A percentile compares a stretch with the other conserved stretches of the same genome.
Conservation (phyloP, 176 grass and related monocot species). For the Puccinellia tenuiflora region DNA sequence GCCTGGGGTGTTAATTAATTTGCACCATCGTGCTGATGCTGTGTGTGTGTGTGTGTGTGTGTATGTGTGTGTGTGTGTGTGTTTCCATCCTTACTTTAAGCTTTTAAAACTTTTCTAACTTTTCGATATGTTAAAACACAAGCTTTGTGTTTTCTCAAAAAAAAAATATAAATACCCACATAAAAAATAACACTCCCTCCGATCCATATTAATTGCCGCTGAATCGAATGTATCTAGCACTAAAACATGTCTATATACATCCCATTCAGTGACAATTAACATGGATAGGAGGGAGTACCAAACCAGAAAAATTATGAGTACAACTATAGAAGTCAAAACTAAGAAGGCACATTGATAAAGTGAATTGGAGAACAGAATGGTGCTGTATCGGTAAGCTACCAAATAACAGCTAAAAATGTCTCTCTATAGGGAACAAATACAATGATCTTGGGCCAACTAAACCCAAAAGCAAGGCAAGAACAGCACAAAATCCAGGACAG, state of each 20-base stretch:
- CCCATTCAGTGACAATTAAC: too few species aligned
- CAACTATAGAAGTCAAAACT: not conserved
- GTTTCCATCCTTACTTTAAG: not conserved
- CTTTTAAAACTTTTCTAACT: not conserved
- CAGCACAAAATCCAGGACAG: not conserved
- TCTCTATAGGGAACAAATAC: not conserved
- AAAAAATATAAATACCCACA: not conserved
- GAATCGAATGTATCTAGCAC: too few species aligned
- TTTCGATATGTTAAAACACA: not conserved
- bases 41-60: not conserved
- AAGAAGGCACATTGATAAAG: not conserved
- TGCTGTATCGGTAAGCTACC: not conserved
- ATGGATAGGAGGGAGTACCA: too few species aligned
- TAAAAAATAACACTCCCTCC: not conserved
- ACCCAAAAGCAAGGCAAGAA: not conserved
- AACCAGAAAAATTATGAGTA: not conserved
- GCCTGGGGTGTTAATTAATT: not conserved
- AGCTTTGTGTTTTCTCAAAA: not conserved
- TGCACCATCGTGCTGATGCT: not conserved
- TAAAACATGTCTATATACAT: too few species aligned
- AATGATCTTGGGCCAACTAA: not conserved
- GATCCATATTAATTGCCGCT: too few species aligned
- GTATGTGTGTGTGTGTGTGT: not conserved
- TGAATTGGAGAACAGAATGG: constrained; percentile 2
- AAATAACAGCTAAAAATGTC: not conserved